These are phyloP conservation scores for Theobroma grandiflorum DNA, from an alignment of 441 rosid genomes.

Conservation along the genomic window DNA sequence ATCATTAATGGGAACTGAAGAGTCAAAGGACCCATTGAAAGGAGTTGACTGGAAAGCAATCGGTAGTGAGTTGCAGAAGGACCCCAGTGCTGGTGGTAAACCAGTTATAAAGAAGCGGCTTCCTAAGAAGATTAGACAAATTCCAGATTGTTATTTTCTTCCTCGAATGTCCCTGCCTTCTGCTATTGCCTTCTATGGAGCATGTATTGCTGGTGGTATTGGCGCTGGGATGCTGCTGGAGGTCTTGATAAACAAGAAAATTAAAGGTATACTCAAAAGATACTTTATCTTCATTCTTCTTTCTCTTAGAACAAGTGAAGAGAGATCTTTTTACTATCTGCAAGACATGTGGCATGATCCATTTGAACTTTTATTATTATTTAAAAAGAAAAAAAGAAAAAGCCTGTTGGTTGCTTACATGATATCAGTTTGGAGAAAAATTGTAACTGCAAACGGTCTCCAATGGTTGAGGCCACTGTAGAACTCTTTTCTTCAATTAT, in stretches of 20 bases:
- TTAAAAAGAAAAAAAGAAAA: too few species aligned
- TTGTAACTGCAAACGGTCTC: neutral
- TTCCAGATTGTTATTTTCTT: conserved; percentile 84
- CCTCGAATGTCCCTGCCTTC: conserved; percentile 63
- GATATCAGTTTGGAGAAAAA: neutral
- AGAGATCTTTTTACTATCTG: neutral
- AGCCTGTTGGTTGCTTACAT: neutral
- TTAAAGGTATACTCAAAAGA: conserved; percentile 53
- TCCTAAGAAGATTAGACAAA: conserved; percentile 77
- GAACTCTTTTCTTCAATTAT: neutral
- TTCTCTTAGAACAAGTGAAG: neutral
- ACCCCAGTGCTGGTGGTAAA: conserved; percentile 61
- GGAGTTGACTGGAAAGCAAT: conserved; percentile 83
- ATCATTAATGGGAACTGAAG: conserved; percentile 64
- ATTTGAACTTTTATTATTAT: neutral
- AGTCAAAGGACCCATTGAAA: conserved; percentile 74
- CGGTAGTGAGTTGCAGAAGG: conserved; percentile 74
- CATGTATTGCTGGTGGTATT: conserved; percentile 78
- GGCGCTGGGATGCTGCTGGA: conserved; percentile 93
- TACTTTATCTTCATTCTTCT: neutral
- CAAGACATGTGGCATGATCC: neutral
- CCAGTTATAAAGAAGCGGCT: conserved; percentile 64
- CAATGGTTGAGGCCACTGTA: neutral
- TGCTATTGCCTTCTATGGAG: conserved; percentile 69
- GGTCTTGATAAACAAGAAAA: conserved; percentile 81